Conservation (phyloP, 345 rosid genomes). For the Populus ilicifolia region DNA sequence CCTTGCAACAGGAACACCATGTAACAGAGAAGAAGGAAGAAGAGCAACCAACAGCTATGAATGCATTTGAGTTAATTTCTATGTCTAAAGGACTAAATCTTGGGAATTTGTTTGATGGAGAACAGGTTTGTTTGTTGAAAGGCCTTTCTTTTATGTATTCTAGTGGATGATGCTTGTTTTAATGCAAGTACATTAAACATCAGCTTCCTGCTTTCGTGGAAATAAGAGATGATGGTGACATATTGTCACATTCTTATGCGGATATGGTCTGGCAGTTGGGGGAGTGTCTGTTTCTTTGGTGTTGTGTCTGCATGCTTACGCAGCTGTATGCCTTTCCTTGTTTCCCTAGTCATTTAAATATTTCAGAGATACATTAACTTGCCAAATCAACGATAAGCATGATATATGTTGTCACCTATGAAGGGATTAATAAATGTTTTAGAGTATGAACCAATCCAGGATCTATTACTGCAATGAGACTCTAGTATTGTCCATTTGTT, state of each 20-base stretch:
- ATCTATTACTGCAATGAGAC: not conserved
- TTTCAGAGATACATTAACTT: not conserved
- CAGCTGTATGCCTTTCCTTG: not conserved
- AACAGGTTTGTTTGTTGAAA: conserved; percentile 54
- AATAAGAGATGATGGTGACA: not conserved
- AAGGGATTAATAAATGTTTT: not conserved
- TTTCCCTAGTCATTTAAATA: not conserved
- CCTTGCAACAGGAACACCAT: conserved; percentile 62
- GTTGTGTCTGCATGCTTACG: not conserved
- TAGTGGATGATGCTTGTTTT: not conserved
- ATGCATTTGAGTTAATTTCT: conserved; percentile 89
- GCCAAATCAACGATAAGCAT: not conserved
- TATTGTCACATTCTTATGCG: not conserved
- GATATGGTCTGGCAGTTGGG: not conserved
- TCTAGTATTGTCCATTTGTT: not conserved
- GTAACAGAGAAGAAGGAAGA: conserved; percentile 84
- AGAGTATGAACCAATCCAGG: not conserved
- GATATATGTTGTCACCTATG: not conserved
- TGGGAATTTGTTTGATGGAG: conserved; percentile 71
- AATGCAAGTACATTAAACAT: not conserved
- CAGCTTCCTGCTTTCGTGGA: not conserved
- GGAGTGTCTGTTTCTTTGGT: not conserved
- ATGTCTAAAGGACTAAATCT: conserved; percentile 89
- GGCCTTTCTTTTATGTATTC: not conserved
- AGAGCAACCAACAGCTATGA: conserved; percentile 78